Conservation (phyloP, 2,329 filamentous ascomycete species). For the Coniochaeta sp. region DNA sequence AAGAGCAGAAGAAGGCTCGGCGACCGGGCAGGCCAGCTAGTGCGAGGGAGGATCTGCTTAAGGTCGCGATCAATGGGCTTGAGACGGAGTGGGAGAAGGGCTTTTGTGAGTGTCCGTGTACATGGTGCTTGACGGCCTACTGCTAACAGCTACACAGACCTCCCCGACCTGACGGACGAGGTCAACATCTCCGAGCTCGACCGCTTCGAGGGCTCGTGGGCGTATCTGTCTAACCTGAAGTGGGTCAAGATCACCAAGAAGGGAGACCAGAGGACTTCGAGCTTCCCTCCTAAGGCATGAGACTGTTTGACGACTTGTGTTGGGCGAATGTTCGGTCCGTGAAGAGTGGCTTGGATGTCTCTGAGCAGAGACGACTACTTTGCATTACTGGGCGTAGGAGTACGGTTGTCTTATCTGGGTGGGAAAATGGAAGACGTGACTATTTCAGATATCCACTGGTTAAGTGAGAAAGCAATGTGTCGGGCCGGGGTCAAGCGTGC, state of each 20-base stretch:
- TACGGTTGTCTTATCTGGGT: no score
- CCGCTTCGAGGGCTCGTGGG: conserved; percentile 79
- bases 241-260: conserved; percentile 68
- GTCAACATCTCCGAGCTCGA: conserved; percentile 60
- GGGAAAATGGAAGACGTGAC: no score
- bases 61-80: conserved; percentile 62
- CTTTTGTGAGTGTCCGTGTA: conserved; percentile 52
- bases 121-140: not conserved
- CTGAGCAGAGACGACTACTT: no score
- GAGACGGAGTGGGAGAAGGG: conserved; percentile 76
- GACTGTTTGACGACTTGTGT: no score
- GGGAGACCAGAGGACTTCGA: conserved; percentile 60
- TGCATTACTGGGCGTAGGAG: no score
- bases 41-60: conserved; percentile 69
- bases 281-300: conserved; percentile 62
- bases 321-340: no score
- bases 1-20: conserved; percentile 57
- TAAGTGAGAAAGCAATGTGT: no score
- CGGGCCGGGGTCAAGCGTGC: no score
- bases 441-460: no score
- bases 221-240: conserved; percentile 65
- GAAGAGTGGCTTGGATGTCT: no score
- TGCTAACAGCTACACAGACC: conserved; percentile 31
- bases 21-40: conserved; percentile 79
- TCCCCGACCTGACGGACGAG: conserved; percentile 68